A percentile compares a stretch with the other conserved stretches of the same genome.
Conservation (phyloP, 1,284 basidiomycete species). For the Trichosporon sp. region DNA sequence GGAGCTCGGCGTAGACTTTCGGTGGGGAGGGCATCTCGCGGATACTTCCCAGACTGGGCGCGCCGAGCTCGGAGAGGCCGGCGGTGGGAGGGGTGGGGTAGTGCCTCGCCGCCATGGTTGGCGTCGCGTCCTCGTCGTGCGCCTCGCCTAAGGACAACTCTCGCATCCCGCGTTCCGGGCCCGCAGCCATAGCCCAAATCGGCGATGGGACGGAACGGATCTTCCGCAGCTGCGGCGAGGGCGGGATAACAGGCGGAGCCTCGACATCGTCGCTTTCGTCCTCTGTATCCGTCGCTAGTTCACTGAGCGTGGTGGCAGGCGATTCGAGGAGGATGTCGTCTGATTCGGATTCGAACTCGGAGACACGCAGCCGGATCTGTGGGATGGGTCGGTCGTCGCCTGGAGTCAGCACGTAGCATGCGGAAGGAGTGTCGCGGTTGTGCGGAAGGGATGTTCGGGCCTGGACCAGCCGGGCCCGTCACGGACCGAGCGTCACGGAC, state of each 20-base stretch:
- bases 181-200: slow-evolving; percentile 52
- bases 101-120: slow-evolving; percentile 15
- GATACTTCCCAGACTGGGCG: background rate
- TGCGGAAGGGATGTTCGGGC: background rate
- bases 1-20: background rate
- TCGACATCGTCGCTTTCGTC: slow-evolving; percentile 28
- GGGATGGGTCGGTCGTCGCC: slow-evolving; percentile 53
- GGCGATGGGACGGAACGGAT: slow-evolving; percentile 47
- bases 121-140: slow-evolving; percentile 23
- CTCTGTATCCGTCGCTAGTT: slow-evolving; percentile 30
- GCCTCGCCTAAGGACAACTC: slow-evolving; percentile 46
- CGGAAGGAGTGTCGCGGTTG: background rate
- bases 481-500: background rate
- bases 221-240: slow-evolving; percentile 43
- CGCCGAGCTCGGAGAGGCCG: background rate
- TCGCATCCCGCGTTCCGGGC: slow-evolving; percentile 35
- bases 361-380: slow-evolving; percentile 50
- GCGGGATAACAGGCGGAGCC: slow-evolving; percentile 34
- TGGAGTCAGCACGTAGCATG: slow-evolving; percentile 27
- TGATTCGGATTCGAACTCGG: slow-evolving; percentile 12
- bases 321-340: slow-evolving; percentile 19
- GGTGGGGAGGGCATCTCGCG: background rate
- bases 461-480: background rate
- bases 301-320: slow-evolving; percentile 30
- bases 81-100: background rate